Evolutionary conservation across 768 basidiomycete genomes (phyloP), one percentile per base, ranked within the genome.

Genomic region (Infundibulicybe gibba): DNA sequence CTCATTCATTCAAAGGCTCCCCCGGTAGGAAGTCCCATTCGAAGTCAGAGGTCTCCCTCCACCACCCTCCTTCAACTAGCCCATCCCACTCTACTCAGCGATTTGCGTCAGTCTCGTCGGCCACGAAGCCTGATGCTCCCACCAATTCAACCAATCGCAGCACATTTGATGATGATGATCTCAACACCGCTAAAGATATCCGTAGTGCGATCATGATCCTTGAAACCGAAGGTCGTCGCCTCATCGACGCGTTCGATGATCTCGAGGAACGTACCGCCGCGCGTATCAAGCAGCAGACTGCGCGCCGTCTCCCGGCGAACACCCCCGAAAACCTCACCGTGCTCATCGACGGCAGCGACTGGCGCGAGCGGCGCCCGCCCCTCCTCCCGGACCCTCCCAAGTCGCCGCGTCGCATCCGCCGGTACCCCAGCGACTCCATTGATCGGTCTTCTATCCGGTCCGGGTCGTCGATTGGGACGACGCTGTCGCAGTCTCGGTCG

Each of bases 231-330:
- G 79, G 77, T 10, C 65, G 72, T 25, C 68, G 81, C 10, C 68
- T 90, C 20, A 61, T 83, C 21, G 79, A 83, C 40, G 85, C 85
- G 6, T 90, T 90, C 54, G 77, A 79, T 48, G 74, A 77, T 16
- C 70, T 89, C 19, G 85, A 90, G 62, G 66, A 80, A 31, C 77
- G 68, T 41, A 75, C 80, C 16, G 56, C 81, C 37, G 78, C 76
- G 3, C 77, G 74, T 12, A 60, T 71, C 25, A 65, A 72, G 40
- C 67, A 66, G 50, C 69, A 69, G 41, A 70, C 63, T 31, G 68
- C 66, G 1, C 67, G 63, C 16, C 60, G 69, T 16, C 56, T 67
- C 11, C 64, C 65, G 3, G 52, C 60, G 11, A 52, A 56, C 5
- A 62, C 63, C 1, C 61, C 70, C 31, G 48, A 61, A 3, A 65